A percentile compares a stretch with the other conserved stretches of the same genome.
Conservation (phyloP, 805 yeast species). For the Wickerhamiella sergipiensis region DNA sequence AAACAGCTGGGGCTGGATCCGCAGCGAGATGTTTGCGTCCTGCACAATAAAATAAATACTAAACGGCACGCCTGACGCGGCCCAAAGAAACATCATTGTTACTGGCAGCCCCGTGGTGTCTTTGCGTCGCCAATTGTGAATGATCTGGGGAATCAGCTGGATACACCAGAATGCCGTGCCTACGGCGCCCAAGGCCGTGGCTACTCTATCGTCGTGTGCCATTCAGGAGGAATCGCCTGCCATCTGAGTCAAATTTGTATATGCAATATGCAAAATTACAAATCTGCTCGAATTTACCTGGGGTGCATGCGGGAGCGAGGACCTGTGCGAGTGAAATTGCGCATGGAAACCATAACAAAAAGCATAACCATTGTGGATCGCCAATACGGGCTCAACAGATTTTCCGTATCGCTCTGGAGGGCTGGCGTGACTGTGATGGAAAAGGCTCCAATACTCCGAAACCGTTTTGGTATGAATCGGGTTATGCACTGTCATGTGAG, state of each 20-base stretch:
- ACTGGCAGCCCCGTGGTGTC: conserved; percentile 82
- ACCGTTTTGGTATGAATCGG: no score
- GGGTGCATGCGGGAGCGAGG: not conserved
- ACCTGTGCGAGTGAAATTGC: not conserved
- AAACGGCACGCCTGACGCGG: conserved; percentile 67
- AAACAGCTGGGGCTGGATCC: conserved; percentile 80
- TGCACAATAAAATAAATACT: conserved; percentile 67
- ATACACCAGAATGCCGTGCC: conserved; percentile 92
- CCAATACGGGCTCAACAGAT: no score
- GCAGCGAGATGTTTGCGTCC: conserved; percentile 60
- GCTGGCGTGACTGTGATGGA: no score
- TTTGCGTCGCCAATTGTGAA: conserved; percentile 57
- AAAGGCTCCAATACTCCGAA: no score
- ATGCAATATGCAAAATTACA: not conserved
- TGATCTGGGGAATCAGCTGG: conserved; percentile 77
- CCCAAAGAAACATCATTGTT: conserved; percentile 79
- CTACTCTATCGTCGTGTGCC: not conserved
- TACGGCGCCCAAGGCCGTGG: conserved; percentile 52
- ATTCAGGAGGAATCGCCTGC: not conserved
- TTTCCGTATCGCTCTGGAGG: no score
- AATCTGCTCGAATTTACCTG: not conserved
- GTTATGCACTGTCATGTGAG: not conserved
- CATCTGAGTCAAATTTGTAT: not conserved
- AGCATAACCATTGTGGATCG: no score
- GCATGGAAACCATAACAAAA: not conserved